Evolutionary conservation across 1,139 yeast species (phyloP).

Genomic region (Kodamaea derodonti): DNA sequence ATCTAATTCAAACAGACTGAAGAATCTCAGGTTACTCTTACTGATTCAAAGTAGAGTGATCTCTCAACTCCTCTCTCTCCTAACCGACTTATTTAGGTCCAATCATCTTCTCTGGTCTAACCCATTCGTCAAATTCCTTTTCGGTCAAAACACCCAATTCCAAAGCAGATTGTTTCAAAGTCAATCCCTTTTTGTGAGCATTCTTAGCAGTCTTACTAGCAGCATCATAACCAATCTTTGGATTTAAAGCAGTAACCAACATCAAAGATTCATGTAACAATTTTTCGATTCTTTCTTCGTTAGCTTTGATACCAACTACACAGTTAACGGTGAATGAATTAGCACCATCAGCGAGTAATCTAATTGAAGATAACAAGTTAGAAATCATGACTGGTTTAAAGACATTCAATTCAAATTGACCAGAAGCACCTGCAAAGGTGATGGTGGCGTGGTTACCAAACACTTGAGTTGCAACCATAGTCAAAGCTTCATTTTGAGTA

Average conservation of each 20-base stretch:
- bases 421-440: slow-evolving; percentile 97
- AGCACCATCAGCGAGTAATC: slow-evolving; percentile 85
- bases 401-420: slow-evolving; percentile 96
- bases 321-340: slow-evolving; percentile 90
- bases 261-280: slow-evolving; percentile 89
- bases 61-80: not conserved
- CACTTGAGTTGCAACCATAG: slow-evolving; percentile 97
- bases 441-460: slow-evolving; percentile 94
- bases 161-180: slow-evolving; percentile 89
- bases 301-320: slow-evolving; percentile 91
- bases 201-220: slow-evolving; percentile 98
- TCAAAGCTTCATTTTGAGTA: slow-evolving; percentile 96
- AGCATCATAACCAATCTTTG: slow-evolving; percentile 95
- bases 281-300: slow-evolving; percentile 80
- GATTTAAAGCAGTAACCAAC: slow-evolving; percentile 98
- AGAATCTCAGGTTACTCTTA: too few species aligned
- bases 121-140: slow-evolving; percentile 94
- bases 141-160: slow-evolving; percentile 80
- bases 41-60: too few species aligned
- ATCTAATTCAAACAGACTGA: too few species aligned
- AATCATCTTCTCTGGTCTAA: slow-evolving; percentile 95
- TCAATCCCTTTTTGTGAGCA: slow-evolving; percentile 96
- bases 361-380: slow-evolving; percentile 80
- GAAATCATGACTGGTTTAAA: slow-evolving; percentile 95
- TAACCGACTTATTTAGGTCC: slow-evolving; percentile 74